These are phyloP conservation scores for Oryza australiensis DNA, from an alignment of 176 grass and related monocot genomes.

Conservation along the genomic window DNA sequence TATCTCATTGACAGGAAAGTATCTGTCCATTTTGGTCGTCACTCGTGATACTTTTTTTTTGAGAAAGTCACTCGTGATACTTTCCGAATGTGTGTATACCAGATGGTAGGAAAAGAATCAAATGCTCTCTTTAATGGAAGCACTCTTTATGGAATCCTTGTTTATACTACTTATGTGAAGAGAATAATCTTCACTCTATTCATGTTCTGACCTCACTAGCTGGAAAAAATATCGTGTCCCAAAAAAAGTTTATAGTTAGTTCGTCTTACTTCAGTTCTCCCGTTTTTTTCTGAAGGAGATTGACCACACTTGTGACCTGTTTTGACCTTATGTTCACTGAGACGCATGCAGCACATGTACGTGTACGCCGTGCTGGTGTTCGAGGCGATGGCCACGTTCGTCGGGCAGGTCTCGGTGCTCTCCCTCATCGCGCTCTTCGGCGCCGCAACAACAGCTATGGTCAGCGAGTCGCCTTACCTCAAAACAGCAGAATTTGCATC, in stretches of 20 bases:
- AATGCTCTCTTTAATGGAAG: background rate
- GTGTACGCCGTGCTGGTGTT: slow-evolving; percentile 89
- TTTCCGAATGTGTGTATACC: slow-evolving; percentile 18
- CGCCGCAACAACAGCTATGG: slow-evolving; percentile 81
- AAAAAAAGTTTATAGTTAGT: background rate
- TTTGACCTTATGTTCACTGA: background rate
- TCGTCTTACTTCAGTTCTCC: background rate
- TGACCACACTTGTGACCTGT: background rate
- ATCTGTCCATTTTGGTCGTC: background rate
- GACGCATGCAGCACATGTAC: slow-evolving; percentile 69
- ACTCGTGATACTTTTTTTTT: background rate
- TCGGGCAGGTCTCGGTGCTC: slow-evolving; percentile 89
- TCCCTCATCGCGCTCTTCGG: slow-evolving; percentile 91
- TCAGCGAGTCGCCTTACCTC: background rate
- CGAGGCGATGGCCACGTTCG: slow-evolving; percentile 92
- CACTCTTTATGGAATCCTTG: background rate
- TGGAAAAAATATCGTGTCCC: slow-evolving; percentile 9
- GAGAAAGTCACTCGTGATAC: background rate
- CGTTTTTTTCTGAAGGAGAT: background rate
- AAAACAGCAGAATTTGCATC: background rate
- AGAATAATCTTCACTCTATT: slow-evolving; percentile 1
- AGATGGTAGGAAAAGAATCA: slow-evolving; percentile 37
- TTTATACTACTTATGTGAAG: background rate
- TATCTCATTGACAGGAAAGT: background rate
- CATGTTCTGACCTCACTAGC: background rate